Percentiles rank a stretch among this genome's conserved stretches.
These are phyloP conservation scores for Leccinum obscurum DNA, from an alignment of 768 basidiomycete genomes.

Conservation along the genomic window DNA sequence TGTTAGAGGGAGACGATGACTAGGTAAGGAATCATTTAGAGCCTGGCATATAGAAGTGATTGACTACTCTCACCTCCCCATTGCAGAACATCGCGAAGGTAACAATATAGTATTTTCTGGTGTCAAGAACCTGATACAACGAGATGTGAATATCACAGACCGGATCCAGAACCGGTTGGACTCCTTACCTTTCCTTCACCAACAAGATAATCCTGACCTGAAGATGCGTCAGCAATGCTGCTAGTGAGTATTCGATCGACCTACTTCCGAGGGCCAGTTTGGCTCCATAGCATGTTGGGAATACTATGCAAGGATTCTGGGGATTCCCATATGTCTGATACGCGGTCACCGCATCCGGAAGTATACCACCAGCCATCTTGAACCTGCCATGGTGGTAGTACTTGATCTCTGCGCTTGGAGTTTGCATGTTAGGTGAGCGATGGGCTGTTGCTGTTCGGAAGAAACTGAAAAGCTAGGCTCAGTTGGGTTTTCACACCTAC, in stretches of 20 bases:
- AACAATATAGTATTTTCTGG: conserved; percentile 52
- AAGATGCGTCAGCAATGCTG: conserved; percentile 10
- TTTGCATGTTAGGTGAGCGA: conserved; percentile 9
- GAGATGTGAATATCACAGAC: background rate
- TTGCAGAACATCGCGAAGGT: conserved; percentile 60
- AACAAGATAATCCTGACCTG: conserved; percentile 51
- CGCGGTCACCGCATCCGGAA: conserved; percentile 59
- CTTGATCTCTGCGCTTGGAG: conserved; percentile 33
- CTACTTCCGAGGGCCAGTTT: conserved; percentile 46
- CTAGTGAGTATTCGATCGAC: conserved; percentile 14
- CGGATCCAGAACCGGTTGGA: background rate
- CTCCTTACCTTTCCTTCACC: conserved; percentile 48
- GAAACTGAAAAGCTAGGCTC: background rate
- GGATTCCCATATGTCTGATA: conserved; percentile 58
- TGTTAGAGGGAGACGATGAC: conserved; percentile 66
- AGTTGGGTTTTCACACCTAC: background rate
- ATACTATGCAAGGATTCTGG: conserved; percentile 55
- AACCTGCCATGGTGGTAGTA: conserved; percentile 60
- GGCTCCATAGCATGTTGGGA: conserved; percentile 59
- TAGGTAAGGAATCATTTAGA: conserved; percentile 19
- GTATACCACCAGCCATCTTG: conserved; percentile 48
- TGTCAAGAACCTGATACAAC: conserved; percentile 44
- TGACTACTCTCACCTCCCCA: conserved; percentile 46
- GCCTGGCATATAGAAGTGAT: background rate
- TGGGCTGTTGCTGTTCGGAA: background rate